These are phyloP conservation scores for Cladosporium sp. DNA, from an alignment of 2,329 filamentous ascomycete species.

Conservation along the genomic window DNA sequence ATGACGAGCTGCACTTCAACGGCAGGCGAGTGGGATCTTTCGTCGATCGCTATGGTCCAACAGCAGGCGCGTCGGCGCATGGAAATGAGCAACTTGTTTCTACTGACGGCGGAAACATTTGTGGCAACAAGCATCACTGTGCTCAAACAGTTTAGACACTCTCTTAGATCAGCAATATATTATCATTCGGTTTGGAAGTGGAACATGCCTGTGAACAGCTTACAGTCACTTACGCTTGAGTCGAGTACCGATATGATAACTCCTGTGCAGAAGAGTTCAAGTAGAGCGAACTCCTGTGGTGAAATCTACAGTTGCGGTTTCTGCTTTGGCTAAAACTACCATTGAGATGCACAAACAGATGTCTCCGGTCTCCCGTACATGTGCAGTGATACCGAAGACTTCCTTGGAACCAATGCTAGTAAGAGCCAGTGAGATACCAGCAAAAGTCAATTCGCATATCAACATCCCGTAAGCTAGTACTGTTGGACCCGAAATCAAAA, in stretches of 20 bases:
- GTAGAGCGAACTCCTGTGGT: too few species aligned
- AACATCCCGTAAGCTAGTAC: background rate
- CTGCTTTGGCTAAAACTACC: background rate
- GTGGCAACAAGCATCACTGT: background rate
- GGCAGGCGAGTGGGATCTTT: background rate
- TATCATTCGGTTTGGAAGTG: background rate
- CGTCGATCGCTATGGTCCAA: background rate
- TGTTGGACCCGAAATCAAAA: background rate
- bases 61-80: background rate
- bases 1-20: background rate
- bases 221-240: background rate
- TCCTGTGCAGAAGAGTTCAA: background rate
- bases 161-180: background rate
- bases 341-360: background rate
- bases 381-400: background rate
- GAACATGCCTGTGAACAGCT: background rate
- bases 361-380: background rate
- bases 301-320: background rate
- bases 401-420: background rate
- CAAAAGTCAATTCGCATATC: background rate
- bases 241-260: background rate
- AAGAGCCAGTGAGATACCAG: background rate
- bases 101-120: background rate
- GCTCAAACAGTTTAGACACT: background rate
- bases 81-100: background rate